Evolutionary conservation across 371 early-diverging fungal species (phyloP).

Genomic region (Basidiobolus meristosporus): DNA sequence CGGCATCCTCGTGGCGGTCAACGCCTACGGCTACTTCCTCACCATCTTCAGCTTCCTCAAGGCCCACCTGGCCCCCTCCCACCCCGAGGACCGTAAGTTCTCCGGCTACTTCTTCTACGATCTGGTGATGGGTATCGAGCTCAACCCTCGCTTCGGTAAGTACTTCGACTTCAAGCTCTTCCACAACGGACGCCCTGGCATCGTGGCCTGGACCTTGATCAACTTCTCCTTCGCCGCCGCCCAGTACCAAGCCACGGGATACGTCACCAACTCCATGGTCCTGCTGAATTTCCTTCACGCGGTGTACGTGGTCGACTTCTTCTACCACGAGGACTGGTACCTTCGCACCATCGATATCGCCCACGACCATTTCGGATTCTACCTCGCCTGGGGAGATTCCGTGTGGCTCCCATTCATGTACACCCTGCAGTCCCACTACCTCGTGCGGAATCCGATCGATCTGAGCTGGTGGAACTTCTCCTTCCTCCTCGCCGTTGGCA

Average conservation of each 20-base stretch:
- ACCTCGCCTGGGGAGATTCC: slow-evolving; percentile 66
- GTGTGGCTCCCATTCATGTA: slow-evolving; percentile 68
- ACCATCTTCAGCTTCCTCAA: slow-evolving; percentile 49
- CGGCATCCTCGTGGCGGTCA: slow-evolving; percentile 44
- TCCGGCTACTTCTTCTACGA: slow-evolving; percentile 39
- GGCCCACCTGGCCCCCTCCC: slow-evolving; percentile 48
- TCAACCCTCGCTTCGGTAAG: slow-evolving; percentile 57
- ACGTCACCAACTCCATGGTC: slow-evolving; percentile 60
- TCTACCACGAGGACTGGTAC: slow-evolving; percentile 72
- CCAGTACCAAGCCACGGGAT: slow-evolving; percentile 42
- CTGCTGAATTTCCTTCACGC: slow-evolving; percentile 47
- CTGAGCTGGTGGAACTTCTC: slow-evolving; percentile 21
- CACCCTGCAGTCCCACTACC: slow-evolving; percentile 61
- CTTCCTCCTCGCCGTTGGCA: slow-evolving; percentile 21
- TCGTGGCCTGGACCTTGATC: slow-evolving; percentile 66
- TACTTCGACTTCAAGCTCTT: slow-evolving; percentile 62
- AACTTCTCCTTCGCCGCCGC: slow-evolving; percentile 44
- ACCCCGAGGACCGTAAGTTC: slow-evolving; percentile 64
- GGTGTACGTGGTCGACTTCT: slow-evolving; percentile 59
- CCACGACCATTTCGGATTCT: slow-evolving; percentile 64
- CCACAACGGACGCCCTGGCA: slow-evolving; percentile 69
- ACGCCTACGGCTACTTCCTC: slow-evolving; percentile 55
- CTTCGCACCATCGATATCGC: slow-evolving; percentile 51
- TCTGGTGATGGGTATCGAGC: slow-evolving; percentile 57
- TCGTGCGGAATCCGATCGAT: slow-evolving; percentile 48